Conservation (phyloP, 176 grass and related monocot genomes). For the Zea mays region DNA sequence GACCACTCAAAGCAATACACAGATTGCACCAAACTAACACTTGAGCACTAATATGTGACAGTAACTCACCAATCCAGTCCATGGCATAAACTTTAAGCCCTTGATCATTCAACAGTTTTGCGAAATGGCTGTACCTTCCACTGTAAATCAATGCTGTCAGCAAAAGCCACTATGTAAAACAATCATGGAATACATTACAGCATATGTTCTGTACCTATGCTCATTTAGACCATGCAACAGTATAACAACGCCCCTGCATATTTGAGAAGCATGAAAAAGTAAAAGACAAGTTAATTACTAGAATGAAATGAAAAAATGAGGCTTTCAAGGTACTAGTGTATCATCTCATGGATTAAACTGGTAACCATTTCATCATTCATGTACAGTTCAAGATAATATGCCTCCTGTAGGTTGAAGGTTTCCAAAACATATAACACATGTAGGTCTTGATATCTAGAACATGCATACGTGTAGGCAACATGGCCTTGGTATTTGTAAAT, state of each 20-base stretch:
- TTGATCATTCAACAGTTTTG: constrained; percentile 81
- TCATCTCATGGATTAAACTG: neutral
- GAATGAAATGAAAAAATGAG: constrained; percentile 10
- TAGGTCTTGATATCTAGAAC: neutral
- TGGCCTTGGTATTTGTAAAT: constrained; percentile 15
- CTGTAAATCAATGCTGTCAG: constrained; percentile 52
- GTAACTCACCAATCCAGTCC: constrained; percentile 93
- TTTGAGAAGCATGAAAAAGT: constrained; percentile 15
- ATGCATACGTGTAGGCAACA: neutral
- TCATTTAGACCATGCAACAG: constrained; percentile 92
- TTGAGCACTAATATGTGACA: constrained; percentile 11
- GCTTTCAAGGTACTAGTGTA: constrained; percentile 17
- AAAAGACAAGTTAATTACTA: constrained; percentile 25
- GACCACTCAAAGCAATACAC: neutral
- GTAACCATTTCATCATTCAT: constrained; percentile 11
- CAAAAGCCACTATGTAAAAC: constrained; percentile 39
- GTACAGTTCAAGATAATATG: constrained; percentile 16
- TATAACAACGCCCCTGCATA: constrained; percentile 72
- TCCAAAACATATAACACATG: constrained; percentile 8
- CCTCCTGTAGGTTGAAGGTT: neutral
- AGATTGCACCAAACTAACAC: constrained; percentile 21
- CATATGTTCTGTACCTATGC: constrained; percentile 70
- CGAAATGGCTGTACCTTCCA: constrained; percentile 87
- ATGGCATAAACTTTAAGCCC: constrained; percentile 94
- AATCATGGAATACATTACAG: constrained; percentile 13